Conservation (phyloP, 1,139 yeast genomes). For the Geotrichum aggregatum region DNA sequence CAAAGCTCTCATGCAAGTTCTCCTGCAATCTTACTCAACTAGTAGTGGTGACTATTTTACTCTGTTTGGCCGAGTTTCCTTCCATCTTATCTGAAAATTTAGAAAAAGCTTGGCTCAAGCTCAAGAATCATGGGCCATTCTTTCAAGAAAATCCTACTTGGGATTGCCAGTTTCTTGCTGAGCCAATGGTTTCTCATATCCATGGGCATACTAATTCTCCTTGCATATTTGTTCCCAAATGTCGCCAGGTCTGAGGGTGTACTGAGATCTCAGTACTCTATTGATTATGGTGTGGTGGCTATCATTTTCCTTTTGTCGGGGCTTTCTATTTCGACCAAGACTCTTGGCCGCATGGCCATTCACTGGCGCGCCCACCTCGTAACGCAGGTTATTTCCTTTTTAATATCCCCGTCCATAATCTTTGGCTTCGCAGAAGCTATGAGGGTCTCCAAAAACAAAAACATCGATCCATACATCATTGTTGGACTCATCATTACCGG, state of each 20-base stretch:
- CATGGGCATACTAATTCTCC: conserved; percentile 65
- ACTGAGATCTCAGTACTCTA: conserved; percentile 67
- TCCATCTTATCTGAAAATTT: no score
- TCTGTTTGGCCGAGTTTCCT: no score
- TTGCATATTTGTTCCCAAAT: conserved; percentile 73
- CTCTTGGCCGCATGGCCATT: conserved; percentile 54
- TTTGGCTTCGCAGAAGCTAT: conserved; percentile 73
- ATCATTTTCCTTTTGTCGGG: conserved; percentile 79
- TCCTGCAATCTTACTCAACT: no score
- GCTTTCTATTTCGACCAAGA: conserved; percentile 63
- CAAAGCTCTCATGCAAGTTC: no score
- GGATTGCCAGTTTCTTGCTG: conserved; percentile 5
- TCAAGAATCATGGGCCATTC: not conserved
- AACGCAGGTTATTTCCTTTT: conserved; percentile 62
- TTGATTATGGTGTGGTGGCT: conserved; percentile 85
- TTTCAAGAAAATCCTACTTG: not conserved
- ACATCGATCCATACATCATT: conserved; percentile 67
- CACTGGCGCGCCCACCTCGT: conserved; percentile 83
- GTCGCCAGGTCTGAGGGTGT: conserved; percentile 81
- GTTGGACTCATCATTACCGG: conserved; percentile 79
- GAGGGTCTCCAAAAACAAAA: conserved; percentile 50
- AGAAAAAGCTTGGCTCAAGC: not conserved
- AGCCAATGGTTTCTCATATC: conserved; percentile 68
- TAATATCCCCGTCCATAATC: conserved; percentile 69
- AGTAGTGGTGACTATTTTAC: no score